A percentile compares a stretch with the other conserved stretches of the same genome.
phyloP scores from a whole-genome alignment of 2,329 filamentous ascomycete genomes.

The Rhytidhysteron rufulum region DNA sequence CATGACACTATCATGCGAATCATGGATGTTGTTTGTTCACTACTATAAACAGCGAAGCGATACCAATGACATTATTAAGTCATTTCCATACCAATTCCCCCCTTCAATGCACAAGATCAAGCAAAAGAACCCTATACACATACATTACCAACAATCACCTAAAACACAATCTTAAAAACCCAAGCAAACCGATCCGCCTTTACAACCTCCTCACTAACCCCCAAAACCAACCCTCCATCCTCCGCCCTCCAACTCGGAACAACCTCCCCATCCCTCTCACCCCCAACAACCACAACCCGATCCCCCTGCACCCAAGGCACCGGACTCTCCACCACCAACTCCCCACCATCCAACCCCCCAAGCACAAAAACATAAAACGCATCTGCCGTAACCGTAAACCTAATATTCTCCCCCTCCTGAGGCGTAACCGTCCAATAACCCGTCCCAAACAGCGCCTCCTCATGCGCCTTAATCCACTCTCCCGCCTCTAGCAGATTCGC shows the following conservation, averaged over 20 bases:
- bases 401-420: constrained; percentile 41
- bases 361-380: constrained; percentile 50
- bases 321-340: constrained; percentile 40
- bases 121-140: no score
- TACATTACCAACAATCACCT: no score
- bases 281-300: constrained; percentile 43
- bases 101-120: no score
- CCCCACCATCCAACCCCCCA: constrained; percentile 11
- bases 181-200: constrained; percentile 8
- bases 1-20: no score
- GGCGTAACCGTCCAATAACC: constrained; percentile 52
- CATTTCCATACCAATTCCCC: no score
- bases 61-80: no score
- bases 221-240: constrained; percentile 14
- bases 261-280: constrained; percentile 15
- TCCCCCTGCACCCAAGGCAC: constrained; percentile 49
- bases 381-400: constrained; percentile 51
- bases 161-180: constrained; percentile 16
- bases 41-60: no score
- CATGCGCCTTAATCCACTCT: constrained; percentile 51
- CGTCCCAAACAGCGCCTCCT: constrained; percentile 55
- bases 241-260: constrained; percentile 12
- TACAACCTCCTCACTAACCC: constrained; percentile 21
- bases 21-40: no score
- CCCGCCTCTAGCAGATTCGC: constrained; percentile 50